Evolutionary conservation across 768 basidiomycete genomes (phyloP).

Genomic region (Chalciporus pseudorubinellus): DNA sequence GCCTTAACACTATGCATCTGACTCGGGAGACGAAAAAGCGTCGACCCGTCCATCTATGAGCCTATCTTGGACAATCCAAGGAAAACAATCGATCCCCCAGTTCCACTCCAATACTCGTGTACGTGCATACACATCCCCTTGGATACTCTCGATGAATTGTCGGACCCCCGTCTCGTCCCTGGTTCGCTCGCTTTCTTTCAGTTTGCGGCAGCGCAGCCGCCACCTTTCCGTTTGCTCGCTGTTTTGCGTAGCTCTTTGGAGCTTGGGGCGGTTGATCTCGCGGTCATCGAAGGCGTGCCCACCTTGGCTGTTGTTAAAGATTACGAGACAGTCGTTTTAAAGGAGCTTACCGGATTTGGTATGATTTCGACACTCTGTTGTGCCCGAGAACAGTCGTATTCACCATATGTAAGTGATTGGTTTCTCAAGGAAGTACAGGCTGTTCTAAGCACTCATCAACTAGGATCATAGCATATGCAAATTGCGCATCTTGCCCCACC

Average conservation of each 20-base stretch:
- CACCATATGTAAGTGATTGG: conserved; percentile 22
- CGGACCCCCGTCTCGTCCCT: conserved; percentile 40
- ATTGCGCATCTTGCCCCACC: conserved; percentile 50
- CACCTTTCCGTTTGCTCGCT: conserved; percentile 43
- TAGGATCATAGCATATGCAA: conserved; percentile 51
- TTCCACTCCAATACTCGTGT: conserved; percentile 45
- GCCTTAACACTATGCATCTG: not conserved
- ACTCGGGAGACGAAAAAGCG: conserved; percentile 14
- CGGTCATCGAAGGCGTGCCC: conserved; percentile 41
- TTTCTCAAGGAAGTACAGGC: too few species aligned
- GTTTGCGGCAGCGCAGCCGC: conserved; percentile 33
- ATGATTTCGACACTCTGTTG: conserved; percentile 40
- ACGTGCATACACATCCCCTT: conserved; percentile 43
- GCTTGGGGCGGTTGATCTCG: conserved; percentile 41
- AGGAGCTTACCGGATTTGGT: conserved; percentile 38
- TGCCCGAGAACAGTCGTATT: conserved; percentile 30
- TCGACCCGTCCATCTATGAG: conserved; percentile 33
- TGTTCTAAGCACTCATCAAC: conserved; percentile 7
- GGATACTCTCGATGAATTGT: conserved; percentile 41
- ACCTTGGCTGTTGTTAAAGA: conserved; percentile 43
- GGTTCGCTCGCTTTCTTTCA: conserved; percentile 38
- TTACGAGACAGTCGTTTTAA: conserved; percentile 41
- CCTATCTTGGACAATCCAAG: conserved; percentile 32
- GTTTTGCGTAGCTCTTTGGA: conserved; percentile 36
- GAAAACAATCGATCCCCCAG: conserved; percentile 41